Conservation (phyloP, 345 rosid genomes). For the Eucalyptus leucophloia region DNA sequence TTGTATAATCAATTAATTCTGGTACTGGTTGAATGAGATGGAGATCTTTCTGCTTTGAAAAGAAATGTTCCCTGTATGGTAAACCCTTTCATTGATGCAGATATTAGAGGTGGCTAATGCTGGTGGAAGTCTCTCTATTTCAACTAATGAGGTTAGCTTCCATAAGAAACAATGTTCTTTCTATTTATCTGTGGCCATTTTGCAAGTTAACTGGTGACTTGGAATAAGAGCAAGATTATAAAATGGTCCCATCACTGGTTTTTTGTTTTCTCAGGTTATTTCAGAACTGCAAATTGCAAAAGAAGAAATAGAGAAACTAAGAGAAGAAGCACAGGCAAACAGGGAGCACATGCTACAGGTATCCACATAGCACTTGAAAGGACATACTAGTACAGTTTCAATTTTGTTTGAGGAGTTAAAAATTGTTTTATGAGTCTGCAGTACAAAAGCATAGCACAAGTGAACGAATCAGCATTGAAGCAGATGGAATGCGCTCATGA, state of each 20-base stretch:
- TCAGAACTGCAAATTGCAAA: constrained; percentile 38
- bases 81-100: constrained; percentile 8
- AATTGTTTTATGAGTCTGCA: constrained; percentile 21
- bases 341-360: constrained; percentile 97
- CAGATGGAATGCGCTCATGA: constrained; percentile 92
- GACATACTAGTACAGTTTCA: not conserved
- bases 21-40: not conserved
- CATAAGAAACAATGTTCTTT: not conserved
- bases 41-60: not conserved
- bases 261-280: not conserved
- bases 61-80: not conserved
- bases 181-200: not conserved
- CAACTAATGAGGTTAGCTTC: constrained; percentile 56
- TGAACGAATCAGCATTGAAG: constrained; percentile 81
- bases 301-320: constrained; percentile 63
- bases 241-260: not conserved
- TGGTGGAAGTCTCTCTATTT: constrained; percentile 18
- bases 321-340: constrained; percentile 67
- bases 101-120: constrained; percentile 18
- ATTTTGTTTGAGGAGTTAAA: not conserved
- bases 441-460: constrained; percentile 94
- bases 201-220: not conserved
- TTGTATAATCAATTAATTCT: not conserved
- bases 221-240: not conserved
- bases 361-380: not conserved